Evolutionary conservation across 1,139 yeast species (phyloP).

Genomic region (Lodderomyces jiufengensis): DNA sequence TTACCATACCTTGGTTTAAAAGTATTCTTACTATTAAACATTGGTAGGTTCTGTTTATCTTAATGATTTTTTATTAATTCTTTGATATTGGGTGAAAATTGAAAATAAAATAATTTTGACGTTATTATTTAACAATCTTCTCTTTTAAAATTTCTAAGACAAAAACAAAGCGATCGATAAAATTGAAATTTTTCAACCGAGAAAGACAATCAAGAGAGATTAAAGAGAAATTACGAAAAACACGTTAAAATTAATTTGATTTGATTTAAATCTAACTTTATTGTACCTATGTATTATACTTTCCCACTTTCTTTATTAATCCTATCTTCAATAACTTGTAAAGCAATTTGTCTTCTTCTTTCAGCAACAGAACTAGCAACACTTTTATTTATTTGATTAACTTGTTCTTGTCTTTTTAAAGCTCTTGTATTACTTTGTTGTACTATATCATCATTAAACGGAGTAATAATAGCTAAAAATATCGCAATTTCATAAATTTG

Average conservation of each 20-base stretch:
- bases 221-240: too few species aligned
- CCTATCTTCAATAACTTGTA: constrained; percentile 78
- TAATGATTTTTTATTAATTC: too few species aligned
- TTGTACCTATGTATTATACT: not conserved
- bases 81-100: too few species aligned
- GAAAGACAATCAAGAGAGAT: too few species aligned
- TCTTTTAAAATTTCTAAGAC: too few species aligned
- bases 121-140: too few species aligned
- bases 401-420: constrained; percentile 51
- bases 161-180: too few species aligned
- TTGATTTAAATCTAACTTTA: not conserved
- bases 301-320: constrained; percentile 31
- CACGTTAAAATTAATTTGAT: not conserved
- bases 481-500: constrained; percentile 52
- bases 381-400: constrained; percentile 35
- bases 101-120: too few species aligned
- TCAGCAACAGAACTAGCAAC: constrained; percentile 67
- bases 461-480: constrained; percentile 53
- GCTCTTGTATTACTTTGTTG: constrained; percentile 75
- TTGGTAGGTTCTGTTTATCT: too few species aligned
- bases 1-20: constrained; percentile 28
- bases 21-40: constrained; percentile 2
- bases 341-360: constrained; percentile 80
- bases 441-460: constrained; percentile 67
- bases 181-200: too few species aligned